A percentile compares a stretch with the other conserved stretches of the same genome.
Evolutionary conservation across 2,329 filamentous ascomycete species (phyloP).

Genomic region (Cucurbitaria berberidis): DNA sequence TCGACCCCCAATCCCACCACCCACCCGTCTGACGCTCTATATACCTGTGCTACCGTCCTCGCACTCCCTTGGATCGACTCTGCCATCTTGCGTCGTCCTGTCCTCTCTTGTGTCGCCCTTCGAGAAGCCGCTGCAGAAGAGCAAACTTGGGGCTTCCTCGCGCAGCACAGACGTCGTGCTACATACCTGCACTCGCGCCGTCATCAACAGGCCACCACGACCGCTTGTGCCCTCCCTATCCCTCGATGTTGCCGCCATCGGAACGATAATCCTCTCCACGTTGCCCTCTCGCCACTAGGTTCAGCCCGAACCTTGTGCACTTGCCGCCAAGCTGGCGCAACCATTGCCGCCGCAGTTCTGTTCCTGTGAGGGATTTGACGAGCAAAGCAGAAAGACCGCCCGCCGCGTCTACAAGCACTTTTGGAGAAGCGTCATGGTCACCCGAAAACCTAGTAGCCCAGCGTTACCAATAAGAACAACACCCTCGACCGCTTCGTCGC

Average conservation of each 20-base stretch:
- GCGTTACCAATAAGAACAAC: slow-evolving; percentile 39
- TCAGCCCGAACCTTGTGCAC: slow-evolving; percentile 43
- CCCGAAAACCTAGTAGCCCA: slow-evolving; percentile 37
- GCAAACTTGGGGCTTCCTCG: slow-evolving; percentile 15
- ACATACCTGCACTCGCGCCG: slow-evolving; percentile 3
- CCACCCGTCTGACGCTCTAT: slow-evolving; percentile 7
- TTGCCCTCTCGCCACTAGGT: slow-evolving; percentile 37
- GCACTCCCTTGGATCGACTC: not conserved
- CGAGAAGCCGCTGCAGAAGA: slow-evolving; percentile 37
- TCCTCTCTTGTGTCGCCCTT: slow-evolving; percentile 35
- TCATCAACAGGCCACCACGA: slow-evolving; percentile 6
- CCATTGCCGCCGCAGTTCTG: slow-evolving; percentile 39
- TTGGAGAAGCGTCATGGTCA: slow-evolving; percentile 48
- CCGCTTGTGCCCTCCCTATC: slow-evolving; percentile 17
- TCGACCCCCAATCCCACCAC: slow-evolving; percentile 10
- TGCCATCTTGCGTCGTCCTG: not conserved
- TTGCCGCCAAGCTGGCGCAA: slow-evolving; percentile 48
- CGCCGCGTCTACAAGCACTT: slow-evolving; percentile 46
- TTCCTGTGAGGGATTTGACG: slow-evolving; percentile 42
- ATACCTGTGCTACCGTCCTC: slow-evolving; percentile 8
- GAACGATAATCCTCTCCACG: slow-evolving; percentile 29
- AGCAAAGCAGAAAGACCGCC: slow-evolving; percentile 41
- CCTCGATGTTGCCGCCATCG: slow-evolving; percentile 38
- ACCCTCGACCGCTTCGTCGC: slow-evolving; percentile 43
- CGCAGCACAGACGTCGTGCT: slow-evolving; percentile 6